A percentile compares a stretch with the other conserved stretches of the same genome.
These are phyloP conservation scores for Pestalotiopsis fici DNA, from an alignment of 2,329 filamentous ascomycete species.

Conservation along the genomic window DNA sequence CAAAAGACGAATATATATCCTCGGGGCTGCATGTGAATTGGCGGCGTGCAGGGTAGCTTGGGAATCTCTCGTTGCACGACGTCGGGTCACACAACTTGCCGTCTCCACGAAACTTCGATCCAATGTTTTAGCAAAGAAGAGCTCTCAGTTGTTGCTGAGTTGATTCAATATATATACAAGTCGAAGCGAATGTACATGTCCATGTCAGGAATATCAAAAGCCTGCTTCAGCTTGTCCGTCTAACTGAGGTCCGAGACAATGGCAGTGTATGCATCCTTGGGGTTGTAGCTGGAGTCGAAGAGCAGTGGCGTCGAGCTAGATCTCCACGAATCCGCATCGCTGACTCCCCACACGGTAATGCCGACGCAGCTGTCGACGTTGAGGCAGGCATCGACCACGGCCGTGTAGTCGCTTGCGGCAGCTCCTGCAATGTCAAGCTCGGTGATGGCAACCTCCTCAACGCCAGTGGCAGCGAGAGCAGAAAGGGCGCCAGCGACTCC, in stretches of 20 bases:
- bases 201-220: not conserved
- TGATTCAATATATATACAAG: not conserved
- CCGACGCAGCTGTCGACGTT: conserved; percentile 61
- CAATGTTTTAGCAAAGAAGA: no score
- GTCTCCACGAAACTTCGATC: no score
- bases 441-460: conserved; percentile 56
- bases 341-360: conserved; percentile 65
- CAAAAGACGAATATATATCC: not conserved
- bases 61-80: no score
- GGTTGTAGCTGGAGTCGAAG: conserved; percentile 51
- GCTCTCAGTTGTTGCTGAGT: not conserved
- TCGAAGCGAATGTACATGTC: not conserved
- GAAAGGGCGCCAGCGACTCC: conserved; percentile 43
- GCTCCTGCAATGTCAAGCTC: conserved; percentile 66
- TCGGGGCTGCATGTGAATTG: no score
- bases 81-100: no score
- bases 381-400: conserved; percentile 59
- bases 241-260: conserved; percentile 38
- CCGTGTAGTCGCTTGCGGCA: conserved; percentile 55
- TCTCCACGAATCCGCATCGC: conserved; percentile 54
- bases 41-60: no score
- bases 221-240: not conserved
- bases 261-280: conserved; percentile 54
- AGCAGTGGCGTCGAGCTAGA: conserved; percentile 50
- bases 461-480: conserved; percentile 46